Conservation (phyloP, 352 stramenopile species). For the Aphanomyces cochlioides region DNA sequence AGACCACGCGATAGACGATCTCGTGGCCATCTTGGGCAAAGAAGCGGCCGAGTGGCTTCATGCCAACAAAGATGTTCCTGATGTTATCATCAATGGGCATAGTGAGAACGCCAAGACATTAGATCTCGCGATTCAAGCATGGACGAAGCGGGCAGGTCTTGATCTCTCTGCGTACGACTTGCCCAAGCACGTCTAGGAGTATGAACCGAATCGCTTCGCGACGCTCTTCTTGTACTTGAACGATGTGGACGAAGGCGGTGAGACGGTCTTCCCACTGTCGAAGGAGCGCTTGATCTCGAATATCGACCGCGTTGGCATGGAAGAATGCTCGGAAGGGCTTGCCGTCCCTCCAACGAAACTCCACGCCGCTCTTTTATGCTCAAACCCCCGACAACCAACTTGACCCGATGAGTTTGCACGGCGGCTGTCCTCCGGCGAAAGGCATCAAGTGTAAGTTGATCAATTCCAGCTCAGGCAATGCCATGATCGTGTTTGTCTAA, state of each 20-base stretch:
- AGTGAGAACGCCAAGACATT: constrained; percentile 41
- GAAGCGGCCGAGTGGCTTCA: constrained; percentile 51
- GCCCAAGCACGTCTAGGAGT: no score
- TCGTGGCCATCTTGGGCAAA: no score
- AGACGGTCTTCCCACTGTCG: constrained; percentile 79
- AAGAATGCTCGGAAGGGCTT: constrained; percentile 28
- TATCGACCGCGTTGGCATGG: constrained; percentile 24
- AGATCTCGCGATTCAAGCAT: no score
- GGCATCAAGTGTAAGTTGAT: constrained; percentile 27
- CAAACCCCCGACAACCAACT: constrained; percentile 22
- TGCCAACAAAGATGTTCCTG: constrained; percentile 43
- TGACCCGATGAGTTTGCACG: constrained; percentile 26
- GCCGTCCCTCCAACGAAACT: constrained; percentile 22
- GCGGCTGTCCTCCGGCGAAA: constrained; percentile 24
- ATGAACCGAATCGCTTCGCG: no score
- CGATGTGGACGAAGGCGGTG: constrained; percentile 70
- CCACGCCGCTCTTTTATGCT: constrained; percentile 29
- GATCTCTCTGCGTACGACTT: no score
- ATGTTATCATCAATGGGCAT: constrained; percentile 49
- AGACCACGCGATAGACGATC: no score
- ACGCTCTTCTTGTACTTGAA: constrained; percentile 88
- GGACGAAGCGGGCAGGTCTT: no score
- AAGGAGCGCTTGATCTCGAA: constrained; percentile 23
- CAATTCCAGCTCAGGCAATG: no score
- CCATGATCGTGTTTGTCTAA: no score